Base-by-base conservation (phyloP, 176 grass and related monocot species). In the Oryza punctata region DNA sequence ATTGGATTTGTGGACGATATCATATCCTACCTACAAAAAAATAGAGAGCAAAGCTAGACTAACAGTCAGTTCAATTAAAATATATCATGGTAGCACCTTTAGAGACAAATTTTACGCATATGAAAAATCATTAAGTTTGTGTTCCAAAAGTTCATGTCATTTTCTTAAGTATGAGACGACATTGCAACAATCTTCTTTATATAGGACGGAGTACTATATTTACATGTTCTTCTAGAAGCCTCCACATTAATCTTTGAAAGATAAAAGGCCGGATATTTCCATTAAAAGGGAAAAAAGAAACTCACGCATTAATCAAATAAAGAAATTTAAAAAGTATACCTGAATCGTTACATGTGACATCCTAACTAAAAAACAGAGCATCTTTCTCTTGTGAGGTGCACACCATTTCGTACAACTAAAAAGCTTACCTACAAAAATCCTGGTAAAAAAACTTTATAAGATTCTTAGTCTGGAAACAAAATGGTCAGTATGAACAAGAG, bases 401-500 rank as follows among this genome's bases (percentile, higher is more conserved):
- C 16, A 45, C 68, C 59, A 37, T 3, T 16, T 45, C 47, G 7
- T 24, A 19, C 33, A 41, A n/a, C 24, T 12, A 67, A 76, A 84
- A 84, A 5, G 64, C 32, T 60, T 50, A 59, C 27, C 11, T 19
- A 60, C 43, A 44, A 47, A n/a, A 73, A 27, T 27, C 6, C 6
- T 29, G 14, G 71, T 49, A 38, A 50, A 73, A 47, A 73, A 19
- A 73, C 47, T 29, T 50, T 61, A 10, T 23, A 3, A 23, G 57
- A 61, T 61, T 30, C 15, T 50, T 9, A 27, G 13, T 63, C 6
- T 57, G 46, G 33, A 73, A 43, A 25, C 47, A 87, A 76, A 81
- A 76, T 26, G 71, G 33, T 11, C n/a, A 61, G 23, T 9, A 44
- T 2, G 61, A 87, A 68, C 27, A 14, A 76, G 78, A 81, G 63